phyloP scores from a whole-genome alignment of 148 eudicot genomes.

The Nyssa sinensis region DNA sequence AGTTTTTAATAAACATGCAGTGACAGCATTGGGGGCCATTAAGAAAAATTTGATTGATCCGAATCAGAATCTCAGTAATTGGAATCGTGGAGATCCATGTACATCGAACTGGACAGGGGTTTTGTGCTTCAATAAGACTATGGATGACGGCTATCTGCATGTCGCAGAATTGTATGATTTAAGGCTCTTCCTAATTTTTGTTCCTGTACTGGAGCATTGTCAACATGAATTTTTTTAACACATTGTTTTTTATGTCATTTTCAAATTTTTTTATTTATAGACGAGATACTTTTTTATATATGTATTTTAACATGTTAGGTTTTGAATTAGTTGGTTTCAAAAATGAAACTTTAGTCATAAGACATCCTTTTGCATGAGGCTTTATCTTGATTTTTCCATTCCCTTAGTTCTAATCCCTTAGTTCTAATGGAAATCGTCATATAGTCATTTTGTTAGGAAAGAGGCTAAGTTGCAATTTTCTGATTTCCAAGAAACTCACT shows the following conservation, averaged over 20 bases:
- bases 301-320: not conserved
- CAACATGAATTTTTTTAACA: constrained; percentile 3
- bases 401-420: not conserved
- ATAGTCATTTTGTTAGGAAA: not conserved
- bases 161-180: constrained; percentile 27
- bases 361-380: not conserved
- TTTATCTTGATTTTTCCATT: not conserved
- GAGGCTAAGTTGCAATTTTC: not conserved
- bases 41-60: constrained; percentile 27
- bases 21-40: constrained; percentile 19
- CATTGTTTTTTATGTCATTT: too few relatives aligned
- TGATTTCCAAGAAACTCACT: not conserved
- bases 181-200: not conserved
- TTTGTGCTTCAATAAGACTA: constrained; percentile 17
- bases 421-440: not conserved
- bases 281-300: not conserved
- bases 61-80: constrained; percentile 25
- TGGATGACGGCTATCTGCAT: constrained; percentile 26
- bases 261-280: not conserved
- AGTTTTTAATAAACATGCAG: constrained; percentile 12
- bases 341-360: not conserved
- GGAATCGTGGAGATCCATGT: constrained; percentile 30
- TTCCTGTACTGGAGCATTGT: not conserved
- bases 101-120: constrained; percentile 29
- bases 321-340: not conserved